Conservation (phyloP, 176 grass and related monocot species). For the Carex cristatella region DNA sequence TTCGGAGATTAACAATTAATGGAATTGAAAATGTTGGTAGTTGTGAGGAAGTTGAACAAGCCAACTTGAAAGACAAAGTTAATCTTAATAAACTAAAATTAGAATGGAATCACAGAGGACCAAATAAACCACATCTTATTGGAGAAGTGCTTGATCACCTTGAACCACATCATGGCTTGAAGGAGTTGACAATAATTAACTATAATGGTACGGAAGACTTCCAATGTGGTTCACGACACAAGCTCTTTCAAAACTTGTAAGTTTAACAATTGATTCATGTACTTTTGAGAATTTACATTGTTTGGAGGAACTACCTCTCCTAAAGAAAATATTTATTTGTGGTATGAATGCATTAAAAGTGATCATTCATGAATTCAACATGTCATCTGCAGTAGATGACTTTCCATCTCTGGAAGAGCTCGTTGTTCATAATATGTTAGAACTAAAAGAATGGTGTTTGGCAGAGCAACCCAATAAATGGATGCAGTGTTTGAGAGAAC, state of each 20-base stretch:
- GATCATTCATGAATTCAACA: not conserved
- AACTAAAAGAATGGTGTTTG: not conserved
- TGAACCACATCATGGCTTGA: not conserved
- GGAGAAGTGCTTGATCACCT: not conserved
- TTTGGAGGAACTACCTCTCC: constrained; percentile 14
- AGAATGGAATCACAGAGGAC: not conserved
- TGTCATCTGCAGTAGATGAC: not conserved
- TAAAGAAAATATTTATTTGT: not conserved
- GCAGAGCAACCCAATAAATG: not conserved
- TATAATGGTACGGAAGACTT: not conserved
- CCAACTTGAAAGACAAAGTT: constrained; percentile 13
- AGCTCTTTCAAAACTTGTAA: not conserved
- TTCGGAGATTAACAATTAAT: no score
- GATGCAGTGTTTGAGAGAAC: not conserved
- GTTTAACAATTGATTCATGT: not conserved
- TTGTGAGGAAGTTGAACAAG: constrained; percentile 4
- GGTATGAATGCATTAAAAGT: not conserved
- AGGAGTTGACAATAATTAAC: not conserved
- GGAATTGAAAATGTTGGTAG: not conserved
- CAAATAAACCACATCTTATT: no score
- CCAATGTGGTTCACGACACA: not conserved
- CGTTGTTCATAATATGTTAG: not conserved
- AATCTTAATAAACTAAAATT: not conserved
- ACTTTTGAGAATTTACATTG: not conserved
- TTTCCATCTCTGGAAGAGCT: constrained; percentile 19